Evolutionary conservation across 2,329 filamentous ascomycete species (phyloP).

Genomic region (Zalaria obscura): DNA sequence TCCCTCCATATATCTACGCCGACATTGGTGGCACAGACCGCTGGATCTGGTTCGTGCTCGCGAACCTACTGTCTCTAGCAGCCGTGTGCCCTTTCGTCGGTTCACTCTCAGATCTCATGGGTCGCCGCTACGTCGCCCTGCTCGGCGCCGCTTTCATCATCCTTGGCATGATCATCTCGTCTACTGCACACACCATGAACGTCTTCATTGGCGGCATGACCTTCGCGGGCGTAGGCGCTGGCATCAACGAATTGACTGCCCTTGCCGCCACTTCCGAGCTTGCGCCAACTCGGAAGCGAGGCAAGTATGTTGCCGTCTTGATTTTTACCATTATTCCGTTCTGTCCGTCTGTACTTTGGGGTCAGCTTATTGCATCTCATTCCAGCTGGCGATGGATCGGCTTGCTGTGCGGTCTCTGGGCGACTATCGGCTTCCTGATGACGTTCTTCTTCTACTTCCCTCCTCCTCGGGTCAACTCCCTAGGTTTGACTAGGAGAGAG

Average conservation of each 20-base stretch:
- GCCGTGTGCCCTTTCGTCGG: slow-evolving; percentile 52
- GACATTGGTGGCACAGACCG: slow-evolving; percentile 46
- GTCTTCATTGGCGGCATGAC: slow-evolving; percentile 47
- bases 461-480: slow-evolving; percentile 30
- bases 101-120: slow-evolving; percentile 48
- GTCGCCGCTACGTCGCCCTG: slow-evolving; percentile 45
- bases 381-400: slow-evolving; percentile 43
- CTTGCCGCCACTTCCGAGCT: slow-evolving; percentile 55
- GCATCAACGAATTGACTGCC: slow-evolving; percentile 54
- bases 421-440: slow-evolving; percentile 35
- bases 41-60: slow-evolving; percentile 47
- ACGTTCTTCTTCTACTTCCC: slow-evolving; percentile 40
- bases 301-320: slow-evolving; percentile 45
- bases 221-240: slow-evolving; percentile 50
- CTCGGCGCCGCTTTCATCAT: slow-evolving; percentile 40
- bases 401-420: slow-evolving; percentile 38
- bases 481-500: slow-evolving; percentile 24
- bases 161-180: slow-evolving; percentile 45
- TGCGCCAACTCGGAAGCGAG: slow-evolving; percentile 50
- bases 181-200: slow-evolving; percentile 45
- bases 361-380: slow-evolving; percentile 38
- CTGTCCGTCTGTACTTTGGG: slow-evolving; percentile 47
- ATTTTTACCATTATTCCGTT: slow-evolving; percentile 50
- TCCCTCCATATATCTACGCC: slow-evolving; percentile 41
- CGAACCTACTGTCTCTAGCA: slow-evolving; percentile 14